Conservation (phyloP, 2,329 filamentous ascomycete genomes). For the Colletotrichum chlorophyti region DNA sequence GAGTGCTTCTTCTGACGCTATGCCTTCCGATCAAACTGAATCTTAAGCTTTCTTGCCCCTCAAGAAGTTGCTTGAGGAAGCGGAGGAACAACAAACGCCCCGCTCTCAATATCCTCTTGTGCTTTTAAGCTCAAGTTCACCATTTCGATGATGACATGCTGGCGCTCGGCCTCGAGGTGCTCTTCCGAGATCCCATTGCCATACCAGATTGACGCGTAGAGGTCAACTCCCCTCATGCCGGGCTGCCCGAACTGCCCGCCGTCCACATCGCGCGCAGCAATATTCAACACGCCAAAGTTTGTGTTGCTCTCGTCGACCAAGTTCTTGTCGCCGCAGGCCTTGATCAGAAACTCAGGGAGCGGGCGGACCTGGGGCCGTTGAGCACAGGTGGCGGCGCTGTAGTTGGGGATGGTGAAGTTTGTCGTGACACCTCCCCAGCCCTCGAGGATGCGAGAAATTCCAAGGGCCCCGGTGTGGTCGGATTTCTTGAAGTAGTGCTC, state of each 20-base stretch:
- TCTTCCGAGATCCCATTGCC: constrained; percentile 29
- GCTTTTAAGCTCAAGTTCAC: constrained; percentile 31
- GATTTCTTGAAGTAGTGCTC: constrained; percentile 38
- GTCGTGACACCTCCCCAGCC: constrained; percentile 41
- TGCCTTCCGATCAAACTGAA: too few relatives aligned
- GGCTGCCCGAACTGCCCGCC: constrained; percentile 12
- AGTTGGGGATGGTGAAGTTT: constrained; percentile 43
- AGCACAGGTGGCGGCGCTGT: constrained; percentile 33
- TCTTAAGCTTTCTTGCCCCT: too few relatives aligned
- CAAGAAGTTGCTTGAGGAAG: constrained; percentile 3
- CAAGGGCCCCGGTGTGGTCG: constrained; percentile 12
- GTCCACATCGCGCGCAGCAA: constrained; percentile 30
- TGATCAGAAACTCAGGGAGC: constrained; percentile 34
- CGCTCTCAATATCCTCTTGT: constrained; percentile 29
- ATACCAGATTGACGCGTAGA: constrained; percentile 34
- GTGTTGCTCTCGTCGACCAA: constrained; percentile 27
- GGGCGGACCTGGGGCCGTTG: constrained; percentile 39
- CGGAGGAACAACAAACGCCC: not conserved
- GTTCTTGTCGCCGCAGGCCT: constrained; percentile 34
- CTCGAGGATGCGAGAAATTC: constrained; percentile 34
- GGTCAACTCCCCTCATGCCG: constrained; percentile 20
- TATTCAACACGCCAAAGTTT: constrained; percentile 33
- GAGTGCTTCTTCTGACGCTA: too few relatives aligned
- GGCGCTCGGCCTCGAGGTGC: constrained; percentile 33
- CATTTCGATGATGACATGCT: constrained; percentile 34